Percentiles rank a stretch among this genome's conserved stretches.
Conservation (phyloP, 129 eudicot species). For the Daucus carota region DH1_v3.0 NC_030386.2:22210001-22210500, state of each 20-base stretch:
- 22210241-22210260: not conserved
- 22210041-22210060: not conserved
- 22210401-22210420: not conserved
- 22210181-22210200: not conserved
- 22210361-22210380: slow-evolving; percentile 87
- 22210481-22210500: not conserved
- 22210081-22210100: not conserved
- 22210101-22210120: not conserved
- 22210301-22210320: slow-evolving; percentile 65
- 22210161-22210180: not conserved
- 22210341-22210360: slow-evolving; percentile 87
- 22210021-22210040: not conserved
- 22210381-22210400: not conserved
- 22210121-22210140: not conserved
- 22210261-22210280: not conserved
- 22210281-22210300: slow-evolving; percentile 61
- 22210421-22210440: not conserved
- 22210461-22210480: not conserved
- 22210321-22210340: slow-evolving; percentile 80
- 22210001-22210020: not conserved
- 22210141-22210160: not conserved
- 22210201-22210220: not conserved
- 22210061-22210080: not conserved
- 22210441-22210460: not conserved
- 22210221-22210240: not conserved